Conservation (phyloP, 257 asterid species). For the Nicotiana obtusifolia region DNA sequence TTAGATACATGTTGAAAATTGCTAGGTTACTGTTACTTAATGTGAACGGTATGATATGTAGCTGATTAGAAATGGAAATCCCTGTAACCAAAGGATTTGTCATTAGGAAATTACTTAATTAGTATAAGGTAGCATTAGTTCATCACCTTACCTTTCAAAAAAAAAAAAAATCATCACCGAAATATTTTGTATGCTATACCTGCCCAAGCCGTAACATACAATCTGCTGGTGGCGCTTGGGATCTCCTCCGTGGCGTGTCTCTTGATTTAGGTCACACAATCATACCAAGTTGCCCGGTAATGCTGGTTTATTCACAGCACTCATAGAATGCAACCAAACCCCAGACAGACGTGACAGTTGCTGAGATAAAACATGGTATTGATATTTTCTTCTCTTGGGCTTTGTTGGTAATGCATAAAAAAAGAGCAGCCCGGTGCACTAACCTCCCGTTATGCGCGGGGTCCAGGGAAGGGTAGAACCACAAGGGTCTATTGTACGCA, state of each 20-base stretch:
- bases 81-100: background rate
- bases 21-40: background rate
- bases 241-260: background rate
- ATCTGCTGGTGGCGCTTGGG: background rate
- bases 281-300: background rate
- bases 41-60: background rate
- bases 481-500: no score
- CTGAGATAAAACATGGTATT: background rate
- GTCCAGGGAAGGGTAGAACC: no score
- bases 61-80: background rate
- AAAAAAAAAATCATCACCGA: background rate
- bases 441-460: no score
- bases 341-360: background rate
- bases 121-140: background rate
- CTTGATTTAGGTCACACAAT: background rate
- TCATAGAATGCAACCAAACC: background rate
- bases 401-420: background rate
- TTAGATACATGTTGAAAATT: background rate
- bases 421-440: no score
- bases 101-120: background rate
- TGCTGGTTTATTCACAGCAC: background rate
- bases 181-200: background rate
- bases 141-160: background rate
- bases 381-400: background rate
- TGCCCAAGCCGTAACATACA: background rate